Percentiles rank a stretch among this genome's conserved stretches.
Evolutionary conservation across 169 alveolate genomes (phyloP).

Genomic region (Plasmodium gonderi): DNA sequence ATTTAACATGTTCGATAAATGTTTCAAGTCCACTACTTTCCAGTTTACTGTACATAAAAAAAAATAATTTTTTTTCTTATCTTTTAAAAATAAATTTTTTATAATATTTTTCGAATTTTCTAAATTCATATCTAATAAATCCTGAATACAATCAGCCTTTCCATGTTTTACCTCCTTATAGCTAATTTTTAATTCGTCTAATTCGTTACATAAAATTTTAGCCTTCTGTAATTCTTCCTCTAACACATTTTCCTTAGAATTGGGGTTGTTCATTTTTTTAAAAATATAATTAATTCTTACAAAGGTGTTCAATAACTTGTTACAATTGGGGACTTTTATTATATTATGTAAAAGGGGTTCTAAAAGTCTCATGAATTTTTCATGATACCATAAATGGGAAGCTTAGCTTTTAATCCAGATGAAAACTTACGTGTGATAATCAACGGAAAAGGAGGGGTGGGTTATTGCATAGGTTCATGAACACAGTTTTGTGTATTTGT

Average conservation of each 20-base stretch:
- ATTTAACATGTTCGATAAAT: conserved; percentile 76
- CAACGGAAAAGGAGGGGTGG: too few relatives aligned
- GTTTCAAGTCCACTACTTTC: conserved; percentile 79
- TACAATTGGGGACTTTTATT: not conserved
- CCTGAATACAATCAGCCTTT: conserved; percentile 62
- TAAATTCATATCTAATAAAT: conserved; percentile 56
- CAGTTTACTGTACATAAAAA: conserved; percentile 71
- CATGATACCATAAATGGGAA: conserved; percentile 4
- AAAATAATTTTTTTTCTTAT: conserved; percentile 77
- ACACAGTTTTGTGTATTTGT: too few relatives aligned
- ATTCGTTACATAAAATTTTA: conserved; percentile 22
- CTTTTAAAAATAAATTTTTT: conserved; percentile 79
- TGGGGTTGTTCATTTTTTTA: conserved; percentile 11
- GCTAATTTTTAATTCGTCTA: conserved; percentile 50
- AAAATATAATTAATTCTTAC: conserved; percentile 3
- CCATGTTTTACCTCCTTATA: conserved; percentile 75
- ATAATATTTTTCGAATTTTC: conserved; percentile 40
- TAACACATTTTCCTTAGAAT: conserved; percentile 16
- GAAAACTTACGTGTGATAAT: too few relatives aligned
- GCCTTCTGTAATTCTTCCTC: conserved; percentile 38
- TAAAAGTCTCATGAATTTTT: not conserved
- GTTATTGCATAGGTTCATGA: too few relatives aligned
- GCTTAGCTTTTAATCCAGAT: too few relatives aligned
- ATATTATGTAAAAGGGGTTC: not conserved
- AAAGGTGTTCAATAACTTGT: not conserved